phyloP scores from a whole-genome alignment of 2,329 filamentous ascomycete species.

The Xylariaceae sp. region DNA sequence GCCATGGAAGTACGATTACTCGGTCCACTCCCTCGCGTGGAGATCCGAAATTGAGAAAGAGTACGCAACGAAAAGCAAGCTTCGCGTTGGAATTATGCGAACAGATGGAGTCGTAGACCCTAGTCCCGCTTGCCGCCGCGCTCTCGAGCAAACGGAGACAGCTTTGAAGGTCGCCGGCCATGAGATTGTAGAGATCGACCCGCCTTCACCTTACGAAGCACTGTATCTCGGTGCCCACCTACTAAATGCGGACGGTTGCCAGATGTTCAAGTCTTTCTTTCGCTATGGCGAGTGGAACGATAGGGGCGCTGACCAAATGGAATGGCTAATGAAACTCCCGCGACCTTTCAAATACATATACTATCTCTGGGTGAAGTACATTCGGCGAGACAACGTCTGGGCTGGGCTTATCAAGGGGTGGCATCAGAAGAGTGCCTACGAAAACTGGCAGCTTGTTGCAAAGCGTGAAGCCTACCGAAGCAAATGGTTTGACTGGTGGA shows the following conservation, averaged over 20 bases:
- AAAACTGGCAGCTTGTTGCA: constrained; percentile 83
- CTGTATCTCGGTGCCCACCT: constrained; percentile 79
- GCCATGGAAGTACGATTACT: constrained; percentile 88
- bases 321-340: constrained; percentile 74
- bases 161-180: constrained; percentile 77
- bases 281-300: constrained; percentile 81
- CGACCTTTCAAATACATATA: constrained; percentile 81
- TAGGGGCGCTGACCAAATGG: constrained; percentile 75
- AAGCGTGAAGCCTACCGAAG: constrained; percentile 79
- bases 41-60: constrained; percentile 64
- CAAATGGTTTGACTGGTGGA: constrained; percentile 87
- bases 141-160: constrained; percentile 71
- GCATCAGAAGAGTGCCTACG: constrained; percentile 72
- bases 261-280: constrained; percentile 79
- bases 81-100: constrained; percentile 77
- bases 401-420: constrained; percentile 77
- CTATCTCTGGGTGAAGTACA: constrained; percentile 87
- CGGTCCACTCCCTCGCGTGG: constrained; percentile 86
- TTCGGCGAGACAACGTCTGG: constrained; percentile 77
- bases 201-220: constrained; percentile 75
- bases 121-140: constrained; percentile 80
- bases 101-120: constrained; percentile 86
- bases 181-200: constrained; percentile 67
- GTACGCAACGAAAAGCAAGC: constrained; percentile 63
- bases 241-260: constrained; percentile 83